Base-by-base conservation (phyloP, 2,329 filamentous ascomycete species). In the Ophiostoma sp. region DNA sequence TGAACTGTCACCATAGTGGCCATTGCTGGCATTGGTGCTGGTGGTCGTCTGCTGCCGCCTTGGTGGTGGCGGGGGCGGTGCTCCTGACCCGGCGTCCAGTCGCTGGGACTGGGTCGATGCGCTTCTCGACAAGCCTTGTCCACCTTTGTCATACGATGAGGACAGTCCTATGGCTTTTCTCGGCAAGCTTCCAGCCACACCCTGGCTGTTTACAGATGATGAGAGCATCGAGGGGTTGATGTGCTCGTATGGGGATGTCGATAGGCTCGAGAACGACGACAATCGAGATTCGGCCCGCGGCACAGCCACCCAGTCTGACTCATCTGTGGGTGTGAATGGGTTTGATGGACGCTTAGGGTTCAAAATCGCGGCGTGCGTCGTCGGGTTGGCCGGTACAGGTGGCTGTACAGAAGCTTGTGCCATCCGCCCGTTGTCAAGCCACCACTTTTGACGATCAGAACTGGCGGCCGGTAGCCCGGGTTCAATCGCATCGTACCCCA, bases 241-340 rank as follows among this genome's bases (percentile, higher is more conserved):
- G 69, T 87, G 83, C 72, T 87, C 85, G 71, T 85, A 87, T 1
- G 83, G 84, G 27, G 84, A 87, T 67, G 81, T 85, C 9, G 85
- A 87, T 70, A 87, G 81, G 74, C 82, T 86, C 2, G 83, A 85
- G 70, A 81, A 81, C 0, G 84, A 80, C 0, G 83, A 84, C 42
- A 84, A 76, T 49, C 83, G 81, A 16, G 84, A 85, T 58, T 82
- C 80, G 3, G 82, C 79, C 44, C 85, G 79, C 36, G 86, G 83
- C 5, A 89, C 81, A 3, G 83, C 84, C 58, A 96, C 87, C 95
- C 95, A 98, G 74, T 97, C 93, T 9, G 89, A 86, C 76, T 96
- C 91, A 44, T 89, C 83, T 1, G 85, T 88, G 0, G 84, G 81
- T 1, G 83, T 84, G 76, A 96, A 98, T 0, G 95, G 95, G 74